Base-by-base conservation (phyloP, 2,329 filamentous ascomycete species). In the Elsinoe ampelina region DNA sequence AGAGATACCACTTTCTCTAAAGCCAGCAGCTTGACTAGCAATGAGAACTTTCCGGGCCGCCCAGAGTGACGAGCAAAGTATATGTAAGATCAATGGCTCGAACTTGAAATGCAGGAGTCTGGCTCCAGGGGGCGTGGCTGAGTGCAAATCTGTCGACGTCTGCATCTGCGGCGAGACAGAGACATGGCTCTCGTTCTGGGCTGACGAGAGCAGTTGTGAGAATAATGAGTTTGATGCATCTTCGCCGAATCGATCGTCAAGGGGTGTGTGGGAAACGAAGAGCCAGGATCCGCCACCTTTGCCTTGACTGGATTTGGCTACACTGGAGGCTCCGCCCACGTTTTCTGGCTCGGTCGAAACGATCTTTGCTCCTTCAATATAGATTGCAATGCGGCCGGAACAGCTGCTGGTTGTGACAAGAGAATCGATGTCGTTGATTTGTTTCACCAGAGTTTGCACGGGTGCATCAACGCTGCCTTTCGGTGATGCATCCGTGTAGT, bases 401-500 rank as follows among this genome's bases (percentile, higher is more conserved):
- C 92, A 97, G 70, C 90, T 95, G 72, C 90, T 95, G 2, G 91
- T 96, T 1, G 92, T 96, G 34, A 95, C 89, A 39, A 91, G 80
- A 1, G 88, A 89, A 1, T 84, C 79, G 5, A 85, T 67, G 1
- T 65, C 69, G 70, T 97, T 97, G 68, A 97, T 85, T 62, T 86
- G 82, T 52, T 79, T 77, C 59, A 97, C 90, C 55, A 96, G 75
- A 19, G 84, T 78, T 47, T 85, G 80, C 62, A 97, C 90, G 0
- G 83, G 86, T 48, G 75, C 80, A 69, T 97, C 92, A 17, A 97
- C 80, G 0, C 84, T 86, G 13, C 91, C 92, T 73, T 96, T 96
- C 2, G 92, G 91, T 1, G 89, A 95, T 6, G 86, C 79, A 71
- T 96, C 92, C 39, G 82, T 81, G 71, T 95, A 95, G 58, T 86